phyloP scores from a whole-genome alignment of 345 rosid species.

The Heritiera fomes region DNA sequence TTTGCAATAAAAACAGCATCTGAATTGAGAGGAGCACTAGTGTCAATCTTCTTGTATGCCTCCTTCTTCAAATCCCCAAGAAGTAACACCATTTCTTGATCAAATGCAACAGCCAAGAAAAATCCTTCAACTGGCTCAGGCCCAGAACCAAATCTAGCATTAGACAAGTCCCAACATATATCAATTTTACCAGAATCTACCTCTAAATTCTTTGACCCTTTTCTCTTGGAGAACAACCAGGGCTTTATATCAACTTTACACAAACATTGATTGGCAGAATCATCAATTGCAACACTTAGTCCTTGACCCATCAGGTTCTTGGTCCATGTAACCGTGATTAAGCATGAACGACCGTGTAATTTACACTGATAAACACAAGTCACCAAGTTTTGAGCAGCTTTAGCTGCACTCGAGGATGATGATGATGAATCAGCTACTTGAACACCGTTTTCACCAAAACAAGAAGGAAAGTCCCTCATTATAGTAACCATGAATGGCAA shows the following conservation, averaged over 20 bases:
- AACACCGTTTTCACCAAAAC: constrained; percentile 94
- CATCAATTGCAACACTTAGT: constrained; percentile 65
- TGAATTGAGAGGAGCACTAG: constrained; percentile 33
- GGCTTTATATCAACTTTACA: constrained; percentile 90
- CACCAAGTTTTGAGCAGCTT: constrained; percentile 76
- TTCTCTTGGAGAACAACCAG: constrained; percentile 82
- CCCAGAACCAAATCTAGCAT: constrained; percentile 75
- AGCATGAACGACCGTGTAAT: constrained; percentile 53
- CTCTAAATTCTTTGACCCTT: constrained; percentile 61
- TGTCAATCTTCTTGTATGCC: constrained; percentile 65
- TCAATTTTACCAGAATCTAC: constrained; percentile 55
- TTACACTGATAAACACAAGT: constrained; percentile 75
- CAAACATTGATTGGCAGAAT: constrained; percentile 57
- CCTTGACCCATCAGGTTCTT: constrained; percentile 89
- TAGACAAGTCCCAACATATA: constrained; percentile 73
- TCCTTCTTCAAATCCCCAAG: constrained; percentile 86
- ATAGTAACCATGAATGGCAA: constrained; percentile 11
- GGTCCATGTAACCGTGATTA: constrained; percentile 85
- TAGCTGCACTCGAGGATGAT: constrained; percentile 54
- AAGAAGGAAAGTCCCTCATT: constrained; percentile 97
- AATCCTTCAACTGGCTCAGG: constrained; percentile 85
- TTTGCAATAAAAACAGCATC: constrained; percentile 61
- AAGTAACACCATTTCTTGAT: constrained; percentile 60
- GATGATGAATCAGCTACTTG: constrained; percentile 87
- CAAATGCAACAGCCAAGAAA: constrained; percentile 60